Conservation (phyloP, 495 filamentous ascomycete genomes). For the Neurospora sp. region DNA sequence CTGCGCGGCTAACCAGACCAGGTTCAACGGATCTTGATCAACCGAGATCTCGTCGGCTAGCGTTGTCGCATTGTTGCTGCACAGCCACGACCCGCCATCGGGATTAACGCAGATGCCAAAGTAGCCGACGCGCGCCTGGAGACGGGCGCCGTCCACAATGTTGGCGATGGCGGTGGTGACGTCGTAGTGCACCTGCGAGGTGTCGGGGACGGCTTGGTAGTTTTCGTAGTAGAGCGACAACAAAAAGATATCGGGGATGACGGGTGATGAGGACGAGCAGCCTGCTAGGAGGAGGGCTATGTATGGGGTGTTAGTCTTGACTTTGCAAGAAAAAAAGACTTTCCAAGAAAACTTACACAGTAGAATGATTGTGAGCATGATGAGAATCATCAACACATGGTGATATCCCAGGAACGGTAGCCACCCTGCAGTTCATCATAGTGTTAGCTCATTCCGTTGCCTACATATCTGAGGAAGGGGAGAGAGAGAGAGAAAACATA, state of each 20-base stretch:
- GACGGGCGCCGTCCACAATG: conserved; percentile 54
- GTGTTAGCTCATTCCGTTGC: conserved; percentile 5
- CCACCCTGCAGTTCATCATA: conserved; percentile 46
- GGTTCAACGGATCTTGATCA: conserved; percentile 68
- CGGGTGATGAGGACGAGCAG: conserved; percentile 65
- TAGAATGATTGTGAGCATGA: conserved; percentile 87
- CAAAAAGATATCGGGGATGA: conserved; percentile 72
- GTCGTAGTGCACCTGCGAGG: conserved; percentile 75
- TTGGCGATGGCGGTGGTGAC: conserved; percentile 65
- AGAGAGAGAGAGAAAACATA: conserved; percentile 15
- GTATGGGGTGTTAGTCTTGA: not conserved
- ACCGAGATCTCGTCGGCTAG: conserved; percentile 58
- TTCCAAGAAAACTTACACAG: conserved; percentile 57
- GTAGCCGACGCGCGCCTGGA: conserved; percentile 63
- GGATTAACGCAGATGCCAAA: conserved; percentile 66
- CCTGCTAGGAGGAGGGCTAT: conserved; percentile 68
- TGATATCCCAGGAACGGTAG: conserved; percentile 96
- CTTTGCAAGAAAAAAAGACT: not conserved
- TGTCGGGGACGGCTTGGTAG: conserved; percentile 55
- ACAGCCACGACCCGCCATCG: conserved; percentile 61
- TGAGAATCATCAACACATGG: conserved; percentile 96
- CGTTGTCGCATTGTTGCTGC: conserved; percentile 67
- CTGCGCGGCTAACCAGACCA: conserved; percentile 69
- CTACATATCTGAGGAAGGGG: not conserved
- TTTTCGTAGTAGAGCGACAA: conserved; percentile 63